Conservation (phyloP, 805 yeast species). For the Teunomyces aglyptinius region DNA sequence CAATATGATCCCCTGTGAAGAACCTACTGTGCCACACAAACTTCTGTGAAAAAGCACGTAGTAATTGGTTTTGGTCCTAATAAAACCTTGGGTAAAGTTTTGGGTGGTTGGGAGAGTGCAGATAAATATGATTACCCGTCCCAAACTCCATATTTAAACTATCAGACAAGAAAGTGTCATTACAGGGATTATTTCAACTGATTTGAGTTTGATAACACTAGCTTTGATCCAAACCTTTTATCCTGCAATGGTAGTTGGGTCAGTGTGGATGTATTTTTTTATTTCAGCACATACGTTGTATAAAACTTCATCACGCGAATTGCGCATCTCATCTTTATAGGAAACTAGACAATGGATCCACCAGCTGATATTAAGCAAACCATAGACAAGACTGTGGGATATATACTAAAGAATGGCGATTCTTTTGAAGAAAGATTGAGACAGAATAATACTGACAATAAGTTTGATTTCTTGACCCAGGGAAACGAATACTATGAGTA, state of each 20-base stretch:
- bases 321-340: not conserved
- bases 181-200: too few relatives aligned
- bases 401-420: constrained; percentile 65
- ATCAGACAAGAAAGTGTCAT: not conserved
- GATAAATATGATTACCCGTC: not conserved
- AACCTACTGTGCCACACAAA: not conserved
- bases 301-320: not conserved
- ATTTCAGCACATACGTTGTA: too few relatives aligned
- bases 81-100: not conserved
- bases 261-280: not conserved
- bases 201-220: too few relatives aligned
- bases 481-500: constrained; percentile 56
- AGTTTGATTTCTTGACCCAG: constrained; percentile 62
- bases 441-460: constrained; percentile 45
- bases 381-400: constrained; percentile 70
- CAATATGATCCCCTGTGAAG: not conserved
- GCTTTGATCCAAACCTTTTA: too few relatives aligned
- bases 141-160: not conserved
- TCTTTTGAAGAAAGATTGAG: constrained; percentile 60
- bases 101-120: constrained; percentile 1
- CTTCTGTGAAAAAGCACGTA: not conserved
- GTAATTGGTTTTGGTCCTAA: not conserved
- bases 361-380: constrained; percentile 27
- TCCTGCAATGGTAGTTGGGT: not conserved
- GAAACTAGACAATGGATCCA: not conserved